Percentiles rank a stretch among this genome's conserved stretches.
These are phyloP conservation scores for Xerocomus nothofagi DNA, from an alignment of 1,284 basidiomycete species.

Conservation along the genomic window DNA sequence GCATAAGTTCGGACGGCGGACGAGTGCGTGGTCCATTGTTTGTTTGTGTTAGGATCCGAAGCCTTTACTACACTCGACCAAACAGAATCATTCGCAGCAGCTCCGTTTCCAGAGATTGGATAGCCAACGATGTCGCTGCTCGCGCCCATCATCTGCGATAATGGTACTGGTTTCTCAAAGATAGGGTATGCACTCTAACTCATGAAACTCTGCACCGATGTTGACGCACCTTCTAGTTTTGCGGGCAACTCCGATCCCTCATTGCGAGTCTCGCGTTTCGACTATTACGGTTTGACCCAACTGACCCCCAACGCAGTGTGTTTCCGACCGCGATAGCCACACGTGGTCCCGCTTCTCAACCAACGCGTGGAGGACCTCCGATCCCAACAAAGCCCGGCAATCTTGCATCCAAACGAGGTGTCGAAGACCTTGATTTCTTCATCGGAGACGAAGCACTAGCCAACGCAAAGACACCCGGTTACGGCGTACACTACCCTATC, in stretches of 20 bases:
- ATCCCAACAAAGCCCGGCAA: constrained; percentile 87
- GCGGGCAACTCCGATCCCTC: constrained; percentile 99
- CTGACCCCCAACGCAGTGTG: constrained; percentile 52
- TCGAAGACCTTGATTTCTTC: constrained; percentile 99
- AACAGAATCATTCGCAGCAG: constrained; percentile 23
- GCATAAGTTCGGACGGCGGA: neutral
- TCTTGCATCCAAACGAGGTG: constrained; percentile 94
- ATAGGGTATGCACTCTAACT: constrained; percentile 69
- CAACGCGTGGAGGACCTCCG: constrained; percentile 65
- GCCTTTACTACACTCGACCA: constrained; percentile 27
- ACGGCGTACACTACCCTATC: constrained; percentile 96
- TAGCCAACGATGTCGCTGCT: constrained; percentile 67
- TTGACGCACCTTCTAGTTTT: constrained; percentile 58
- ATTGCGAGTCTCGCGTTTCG: constrained; percentile 59
- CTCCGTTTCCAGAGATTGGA: constrained; percentile 14
- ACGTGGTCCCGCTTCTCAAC: constrained; percentile 61
- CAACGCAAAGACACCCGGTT: constrained; percentile 88
- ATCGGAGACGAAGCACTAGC: constrained; percentile 98
- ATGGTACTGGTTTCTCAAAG: constrained; percentile 98
- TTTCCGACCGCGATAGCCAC: constrained; percentile 97
- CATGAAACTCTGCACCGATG: constrained; percentile 2
- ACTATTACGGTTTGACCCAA: constrained; percentile 1
- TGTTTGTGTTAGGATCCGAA: constrained; percentile 30
- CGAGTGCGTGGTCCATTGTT: constrained; percentile 15
- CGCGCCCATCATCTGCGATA: constrained; percentile 93